Evolutionary conservation across 768 basidiomycete genomes (phyloP).

Genomic region (Hypholoma sublateritium): DNA sequence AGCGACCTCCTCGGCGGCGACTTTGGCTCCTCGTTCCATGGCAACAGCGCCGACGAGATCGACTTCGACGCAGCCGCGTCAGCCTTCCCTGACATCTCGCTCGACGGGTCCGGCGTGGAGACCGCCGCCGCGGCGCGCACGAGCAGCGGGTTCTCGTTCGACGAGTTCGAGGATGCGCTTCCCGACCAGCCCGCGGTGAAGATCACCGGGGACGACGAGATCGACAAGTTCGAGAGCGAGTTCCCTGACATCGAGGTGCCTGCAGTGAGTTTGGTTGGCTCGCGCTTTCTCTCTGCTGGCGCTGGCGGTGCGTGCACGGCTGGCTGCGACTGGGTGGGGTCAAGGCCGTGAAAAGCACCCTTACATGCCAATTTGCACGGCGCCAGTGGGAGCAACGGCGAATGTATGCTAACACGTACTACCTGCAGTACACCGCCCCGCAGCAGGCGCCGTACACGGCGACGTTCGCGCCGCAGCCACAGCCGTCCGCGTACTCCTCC

Average conservation of each 20-base stretch:
- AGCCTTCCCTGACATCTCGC: constrained; percentile 82
- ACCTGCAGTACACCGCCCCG: constrained; percentile 32
- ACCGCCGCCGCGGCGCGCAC: constrained; percentile 33
- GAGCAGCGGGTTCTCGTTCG: constrained; percentile 59
- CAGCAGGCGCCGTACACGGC: constrained; percentile 42
- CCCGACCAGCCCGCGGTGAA: constrained; percentile 54
- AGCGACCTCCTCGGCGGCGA: constrained; percentile 30
- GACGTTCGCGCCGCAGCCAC: constrained; percentile 77
- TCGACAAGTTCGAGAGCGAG: constrained; percentile 82
- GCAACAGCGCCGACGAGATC: constrained; percentile 50
- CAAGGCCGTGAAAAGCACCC: neutral
- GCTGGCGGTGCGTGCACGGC: neutral
- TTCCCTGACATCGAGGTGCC: constrained; percentile 77
- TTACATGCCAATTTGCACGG: neutral
- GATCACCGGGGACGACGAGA: constrained; percentile 82
- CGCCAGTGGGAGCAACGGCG: neutral
- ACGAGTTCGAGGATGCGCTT: constrained; percentile 57
- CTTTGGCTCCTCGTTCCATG: constrained; percentile 23
- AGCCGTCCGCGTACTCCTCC: constrained; percentile 65
- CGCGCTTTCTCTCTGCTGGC: neutral
- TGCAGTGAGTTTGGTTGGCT: constrained; percentile 31
- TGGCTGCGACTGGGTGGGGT: neutral
- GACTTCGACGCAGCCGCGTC: constrained; percentile 83
- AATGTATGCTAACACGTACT: constrained; percentile 13
- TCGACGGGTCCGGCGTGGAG: constrained; percentile 65